Conservation (phyloP, 345 rosid genomes). For the Boechera divaricarpa region DNA sequence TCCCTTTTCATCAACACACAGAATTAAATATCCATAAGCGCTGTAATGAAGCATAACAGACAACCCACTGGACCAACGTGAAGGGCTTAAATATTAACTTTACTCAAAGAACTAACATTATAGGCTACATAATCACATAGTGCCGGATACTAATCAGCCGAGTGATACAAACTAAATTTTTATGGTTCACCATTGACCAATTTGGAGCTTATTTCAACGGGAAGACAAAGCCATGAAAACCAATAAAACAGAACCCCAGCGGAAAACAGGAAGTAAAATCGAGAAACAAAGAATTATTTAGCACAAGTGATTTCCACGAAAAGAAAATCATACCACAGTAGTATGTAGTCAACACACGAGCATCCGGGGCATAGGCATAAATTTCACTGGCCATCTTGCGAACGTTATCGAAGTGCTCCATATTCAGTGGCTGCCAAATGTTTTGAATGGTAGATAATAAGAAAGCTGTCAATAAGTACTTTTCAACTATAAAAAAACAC, state of each 20-base stretch:
- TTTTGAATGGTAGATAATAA: slow-evolving; percentile 22
- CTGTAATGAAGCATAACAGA: neutral
- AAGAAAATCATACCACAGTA: slow-evolving; percentile 70
- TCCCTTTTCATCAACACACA: slow-evolving; percentile 11
- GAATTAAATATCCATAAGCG: neutral
- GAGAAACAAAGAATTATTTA: slow-evolving; percentile 5
- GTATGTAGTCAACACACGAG: slow-evolving; percentile 92
- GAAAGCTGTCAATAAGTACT: slow-evolving; percentile 17
- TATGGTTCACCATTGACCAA: slow-evolving; percentile 1
- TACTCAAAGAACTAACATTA: slow-evolving; percentile 18
- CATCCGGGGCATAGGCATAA: slow-evolving; percentile 91
- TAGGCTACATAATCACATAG: slow-evolving; percentile 16
- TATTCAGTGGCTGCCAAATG: slow-evolving; percentile 78
- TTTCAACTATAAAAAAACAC: slow-evolving; percentile 9
- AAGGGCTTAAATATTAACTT: neutral
- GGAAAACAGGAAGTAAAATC: neutral
- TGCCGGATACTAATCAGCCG: slow-evolving; percentile 4
- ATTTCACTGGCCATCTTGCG: slow-evolving; percentile 87
- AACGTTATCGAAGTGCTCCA: slow-evolving; percentile 81
- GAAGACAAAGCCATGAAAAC: slow-evolving; percentile 19
- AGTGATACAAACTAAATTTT: neutral
- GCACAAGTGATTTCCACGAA: slow-evolving; percentile 14
- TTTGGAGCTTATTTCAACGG: slow-evolving; percentile 13
- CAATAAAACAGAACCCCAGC: neutral
- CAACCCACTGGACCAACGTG: neutral